A percentile compares a stretch with the other conserved stretches of the same genome.
Evolutionary conservation across 2,329 filamentous ascomycete species (phyloP).

Genomic region (Dryadomyces sulphureus): DNA sequence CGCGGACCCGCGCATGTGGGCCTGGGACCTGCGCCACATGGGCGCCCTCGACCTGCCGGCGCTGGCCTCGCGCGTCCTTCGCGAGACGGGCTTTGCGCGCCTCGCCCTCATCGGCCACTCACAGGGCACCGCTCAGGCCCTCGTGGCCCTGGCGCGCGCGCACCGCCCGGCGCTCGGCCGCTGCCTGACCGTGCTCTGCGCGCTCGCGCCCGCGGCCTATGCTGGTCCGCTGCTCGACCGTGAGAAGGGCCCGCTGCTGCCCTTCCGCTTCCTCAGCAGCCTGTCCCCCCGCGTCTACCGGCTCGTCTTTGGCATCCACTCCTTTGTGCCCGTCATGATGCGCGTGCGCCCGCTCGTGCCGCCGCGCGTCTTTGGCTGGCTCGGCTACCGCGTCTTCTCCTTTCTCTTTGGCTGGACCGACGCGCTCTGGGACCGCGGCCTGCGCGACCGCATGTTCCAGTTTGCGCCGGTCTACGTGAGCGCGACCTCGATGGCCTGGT

Average conservation of each 20-base stretch:
- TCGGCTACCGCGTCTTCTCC: slow-evolving; percentile 80
- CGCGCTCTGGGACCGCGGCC: slow-evolving; percentile 63
- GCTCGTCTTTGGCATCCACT: slow-evolving; percentile 76
- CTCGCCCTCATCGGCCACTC: slow-evolving; percentile 76
- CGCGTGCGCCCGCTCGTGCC: slow-evolving; percentile 56
- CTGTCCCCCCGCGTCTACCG: slow-evolving; percentile 66
- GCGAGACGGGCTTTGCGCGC: slow-evolving; percentile 70
- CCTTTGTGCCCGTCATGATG: slow-evolving; percentile 93
- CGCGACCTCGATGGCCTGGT: slow-evolving; percentile 87
- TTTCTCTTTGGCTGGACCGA: slow-evolving; percentile 87
- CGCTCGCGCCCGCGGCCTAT: slow-evolving; percentile 78
- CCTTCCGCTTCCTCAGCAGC: slow-evolving; percentile 81
- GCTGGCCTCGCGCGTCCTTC: slow-evolving; percentile 62
- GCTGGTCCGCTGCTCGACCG: slow-evolving; percentile 75
- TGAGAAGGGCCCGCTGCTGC: slow-evolving; percentile 29
- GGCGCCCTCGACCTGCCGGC: slow-evolving; percentile 78
- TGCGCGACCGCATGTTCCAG: slow-evolving; percentile 75
- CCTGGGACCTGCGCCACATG: slow-evolving; percentile 93
- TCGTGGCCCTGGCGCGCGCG: slow-evolving; percentile 79
- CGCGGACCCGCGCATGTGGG: slow-evolving; percentile 83
- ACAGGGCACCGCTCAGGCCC: slow-evolving; percentile 78
- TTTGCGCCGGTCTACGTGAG: slow-evolving; percentile 86
- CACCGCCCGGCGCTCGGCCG: slow-evolving; percentile 74
- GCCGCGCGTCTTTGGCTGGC: slow-evolving; percentile 54
- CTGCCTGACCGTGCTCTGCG: slow-evolving; percentile 79